Evolutionary conservation across 129 eudicot species (phyloP), one percentile per base, ranked within the genome.

Genomic region (Flaveria robusta): DNA sequence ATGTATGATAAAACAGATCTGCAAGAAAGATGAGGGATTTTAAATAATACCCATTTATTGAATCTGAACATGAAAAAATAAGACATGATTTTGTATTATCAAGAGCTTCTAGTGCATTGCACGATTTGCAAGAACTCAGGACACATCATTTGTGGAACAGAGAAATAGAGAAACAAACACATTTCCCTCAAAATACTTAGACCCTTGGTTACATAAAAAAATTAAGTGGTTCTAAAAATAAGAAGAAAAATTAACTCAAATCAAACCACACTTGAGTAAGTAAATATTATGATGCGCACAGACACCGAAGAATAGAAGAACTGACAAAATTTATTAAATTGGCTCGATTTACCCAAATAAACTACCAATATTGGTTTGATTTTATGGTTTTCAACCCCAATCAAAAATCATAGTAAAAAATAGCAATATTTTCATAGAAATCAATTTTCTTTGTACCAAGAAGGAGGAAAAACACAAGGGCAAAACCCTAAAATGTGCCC

Each of bases 331-430:
- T 13, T 47, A 45, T 45, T 18, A 23, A 68, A 15, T 4, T 3
- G 18, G 60, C 29, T 51, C 13, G 74, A 41, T 39, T 37, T 54
- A 51, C 68, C 2, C 37, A 37, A 54, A 39, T 65, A 51, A 76
- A 4, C 56, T 7, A 23, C 45, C 74, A 41, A 54, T 68, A 77
- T 66, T 52, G 73, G 67, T 42, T 77, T 42, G 58, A 52, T 66
- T 66, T 77, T 52, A 67, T 67, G 81, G 81, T 66, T 67, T 77
- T 77, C 68, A 52, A 16, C 58, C 68, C 23, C 18, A 10, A 67
- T 34, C 15, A 14, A 47, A 9, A 19, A 65, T 13, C 19, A 23
- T 4, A 59, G 52, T 34, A 34, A 34, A 9, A 51, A 5, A 19
- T 1, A 49, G 52, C 19, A 14, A 31, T 68, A 41, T 52, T 68